A percentile compares a stretch with the other conserved stretches of the same genome.
Evolutionary conservation across 2,329 filamentous ascomycete species (phyloP).

Genomic region (Corniculantispora saksenae): DNA sequence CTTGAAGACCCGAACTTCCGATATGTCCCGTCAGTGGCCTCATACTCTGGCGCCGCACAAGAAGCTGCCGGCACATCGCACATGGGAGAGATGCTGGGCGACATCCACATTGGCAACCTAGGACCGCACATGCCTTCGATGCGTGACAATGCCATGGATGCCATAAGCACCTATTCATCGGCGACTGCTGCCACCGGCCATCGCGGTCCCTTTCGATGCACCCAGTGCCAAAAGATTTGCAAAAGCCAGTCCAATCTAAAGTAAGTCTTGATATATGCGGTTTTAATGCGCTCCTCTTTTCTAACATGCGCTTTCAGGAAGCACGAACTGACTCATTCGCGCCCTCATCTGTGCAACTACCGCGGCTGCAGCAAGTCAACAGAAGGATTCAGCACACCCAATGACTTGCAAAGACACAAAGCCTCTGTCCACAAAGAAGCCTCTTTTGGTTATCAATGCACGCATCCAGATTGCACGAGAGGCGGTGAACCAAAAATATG

Average conservation of each 20-base stretch:
- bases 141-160: not conserved
- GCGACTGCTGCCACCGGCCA: not conserved
- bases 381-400: constrained; percentile 74
- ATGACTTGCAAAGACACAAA: constrained; percentile 80
- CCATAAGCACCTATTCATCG: not conserved
- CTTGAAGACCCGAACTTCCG: not conserved
- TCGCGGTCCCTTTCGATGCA: not conserved
- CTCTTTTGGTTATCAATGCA: constrained; percentile 27
- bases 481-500: constrained; percentile 60
- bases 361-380: constrained; percentile 49
- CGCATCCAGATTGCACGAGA: constrained; percentile 26
- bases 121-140: constrained; percentile 13
- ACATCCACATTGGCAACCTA: not conserved
- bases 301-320: constrained; percentile 56
- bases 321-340: constrained; percentile 69
- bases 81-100: constrained; percentile 6
- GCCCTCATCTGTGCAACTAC: constrained; percentile 63
- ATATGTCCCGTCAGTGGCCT: not conserved
- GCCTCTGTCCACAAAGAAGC: constrained; percentile 66
- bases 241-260: constrained; percentile 10
- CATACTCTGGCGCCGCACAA: not conserved
- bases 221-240: not conserved
- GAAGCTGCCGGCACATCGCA: not conserved
- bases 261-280: not conserved
- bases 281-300: not conserved